Conservation (phyloP, 2,329 filamentous ascomycete genomes). For the Colletotrichum theobromicola region DNA sequence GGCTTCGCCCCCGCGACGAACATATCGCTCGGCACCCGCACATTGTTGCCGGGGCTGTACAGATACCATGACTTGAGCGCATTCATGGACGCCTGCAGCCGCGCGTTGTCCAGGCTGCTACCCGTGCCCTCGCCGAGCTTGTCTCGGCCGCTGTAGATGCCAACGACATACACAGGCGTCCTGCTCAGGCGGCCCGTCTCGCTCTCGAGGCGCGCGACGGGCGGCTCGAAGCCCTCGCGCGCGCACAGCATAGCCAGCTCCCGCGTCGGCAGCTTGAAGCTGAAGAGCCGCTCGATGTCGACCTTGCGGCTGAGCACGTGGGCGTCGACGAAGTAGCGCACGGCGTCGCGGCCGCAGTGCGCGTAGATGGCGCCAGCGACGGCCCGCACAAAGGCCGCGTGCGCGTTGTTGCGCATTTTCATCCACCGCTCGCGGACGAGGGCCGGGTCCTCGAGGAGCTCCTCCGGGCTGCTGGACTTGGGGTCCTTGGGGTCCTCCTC, state of each 20-base stretch:
- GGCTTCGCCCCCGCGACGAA: slow-evolving; percentile 63
- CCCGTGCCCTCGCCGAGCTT: slow-evolving; percentile 92
- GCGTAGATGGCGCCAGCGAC: slow-evolving; percentile 85
- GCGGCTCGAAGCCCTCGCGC: slow-evolving; percentile 86
- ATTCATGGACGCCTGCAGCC: slow-evolving; percentile 80
- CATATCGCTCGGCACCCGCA: slow-evolving; percentile 73
- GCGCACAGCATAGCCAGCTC: slow-evolving; percentile 85
- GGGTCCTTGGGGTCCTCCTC: not conserved
- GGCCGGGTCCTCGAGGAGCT: slow-evolving; percentile 12
- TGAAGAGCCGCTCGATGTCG: slow-evolving; percentile 78
- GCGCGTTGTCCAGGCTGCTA: slow-evolving; percentile 76
- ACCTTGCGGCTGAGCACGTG: slow-evolving; percentile 85
- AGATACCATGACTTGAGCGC: slow-evolving; percentile 95
- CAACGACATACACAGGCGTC: slow-evolving; percentile 91
- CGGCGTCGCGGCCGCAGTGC: slow-evolving; percentile 79
- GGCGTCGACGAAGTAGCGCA: slow-evolving; percentile 80
- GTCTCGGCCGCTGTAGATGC: slow-evolving; percentile 89
- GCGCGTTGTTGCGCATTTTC: slow-evolving; percentile 76
- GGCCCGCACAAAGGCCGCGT: slow-evolving; percentile 80
- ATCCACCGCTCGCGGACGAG: slow-evolving; percentile 45
- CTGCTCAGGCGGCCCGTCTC: slow-evolving; percentile 88
- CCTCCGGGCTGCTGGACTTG: slow-evolving; percentile 22
- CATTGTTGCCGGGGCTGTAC: slow-evolving; percentile 77
- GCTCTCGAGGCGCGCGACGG: slow-evolving; percentile 84
- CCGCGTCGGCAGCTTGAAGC: slow-evolving; percentile 81